These are phyloP conservation scores for Ceratobasidium theobromae DNA, from an alignment of 1,284 basidiomycete species.

Conservation along the genomic window DNA sequence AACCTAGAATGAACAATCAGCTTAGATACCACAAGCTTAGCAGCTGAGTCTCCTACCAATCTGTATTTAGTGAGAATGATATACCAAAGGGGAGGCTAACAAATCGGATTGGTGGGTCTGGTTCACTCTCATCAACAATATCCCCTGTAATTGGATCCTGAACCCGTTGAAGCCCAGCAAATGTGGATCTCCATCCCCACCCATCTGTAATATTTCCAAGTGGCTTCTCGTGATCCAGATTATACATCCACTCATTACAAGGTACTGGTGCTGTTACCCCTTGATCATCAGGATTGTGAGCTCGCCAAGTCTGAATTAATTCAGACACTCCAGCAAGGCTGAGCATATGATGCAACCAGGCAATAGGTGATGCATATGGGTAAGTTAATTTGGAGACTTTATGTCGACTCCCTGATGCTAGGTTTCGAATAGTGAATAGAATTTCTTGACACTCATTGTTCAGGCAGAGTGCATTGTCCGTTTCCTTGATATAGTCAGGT, in stretches of 20 bases:
- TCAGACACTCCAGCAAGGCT: neutral
- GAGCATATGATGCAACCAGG: neutral
- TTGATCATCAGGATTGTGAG: neutral
- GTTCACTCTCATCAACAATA: neutral
- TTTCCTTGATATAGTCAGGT: neutral
- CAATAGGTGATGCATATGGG: neutral
- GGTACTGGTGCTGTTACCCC: neutral
- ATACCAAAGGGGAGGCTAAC: neutral
- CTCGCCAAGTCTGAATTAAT: conserved; percentile 3
- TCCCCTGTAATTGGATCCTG: neutral
- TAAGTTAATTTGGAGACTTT: neutral
- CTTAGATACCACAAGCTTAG: neutral
- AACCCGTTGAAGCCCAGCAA: neutral
- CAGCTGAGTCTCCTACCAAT: neutral
- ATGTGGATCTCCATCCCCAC: conserved; percentile 1
- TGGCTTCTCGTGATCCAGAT: neutral
- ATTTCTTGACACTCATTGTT: neutral
- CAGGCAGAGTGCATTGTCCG: neutral
- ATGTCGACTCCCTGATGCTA: neutral
- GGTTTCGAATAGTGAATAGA: neutral
- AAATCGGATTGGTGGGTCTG: neutral
- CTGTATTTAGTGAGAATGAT: neutral
- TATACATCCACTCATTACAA: neutral
- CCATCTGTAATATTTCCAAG: neutral
- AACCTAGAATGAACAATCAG: too few species aligned